These are phyloP conservation scores for Penicillium salamii DNA, from an alignment of 495 filamentous ascomycete genomes.

Conservation along the genomic window DNA sequence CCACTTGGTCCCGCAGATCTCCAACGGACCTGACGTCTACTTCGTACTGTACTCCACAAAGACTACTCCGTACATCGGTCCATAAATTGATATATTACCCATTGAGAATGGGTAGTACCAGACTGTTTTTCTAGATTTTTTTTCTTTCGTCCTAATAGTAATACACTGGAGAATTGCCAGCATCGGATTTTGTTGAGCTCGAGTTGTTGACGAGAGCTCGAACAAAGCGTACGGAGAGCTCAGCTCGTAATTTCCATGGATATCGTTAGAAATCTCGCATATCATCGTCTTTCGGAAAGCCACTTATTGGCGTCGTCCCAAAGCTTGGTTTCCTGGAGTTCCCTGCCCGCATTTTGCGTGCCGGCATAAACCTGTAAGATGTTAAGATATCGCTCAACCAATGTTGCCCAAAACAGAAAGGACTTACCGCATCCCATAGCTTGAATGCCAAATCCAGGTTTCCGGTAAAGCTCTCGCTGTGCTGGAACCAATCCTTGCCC, in stretches of 20 bases:
- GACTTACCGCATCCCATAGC: constrained; percentile 75
- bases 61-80: no score
- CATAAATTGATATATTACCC: constrained; percentile 1
- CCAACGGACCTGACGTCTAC: neutral
- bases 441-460: constrained; percentile 79
- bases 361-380: constrained; percentile 63
- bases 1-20: constrained; percentile 20
- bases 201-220: neutral
- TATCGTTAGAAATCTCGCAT: constrained; percentile 11
- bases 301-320: constrained; percentile 68
- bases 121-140: neutral
- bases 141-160: constrained; percentile 25
- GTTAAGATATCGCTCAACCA: constrained; percentile 9
- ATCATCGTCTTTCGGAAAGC: constrained; percentile 51
- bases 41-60: no score
- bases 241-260: constrained; percentile 14
- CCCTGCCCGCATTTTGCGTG: constrained; percentile 61
- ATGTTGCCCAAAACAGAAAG: neutral
- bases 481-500: constrained; percentile 71
- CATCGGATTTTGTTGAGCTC: neutral
- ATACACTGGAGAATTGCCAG: constrained; percentile 23
- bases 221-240: constrained; percentile 2
- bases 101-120: neutral
- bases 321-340: constrained; percentile 58
- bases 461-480: constrained; percentile 67